phyloP scores from a whole-genome alignment of 805 yeast genomes.

The Cyberlindnera galapagoensis region DNA sequence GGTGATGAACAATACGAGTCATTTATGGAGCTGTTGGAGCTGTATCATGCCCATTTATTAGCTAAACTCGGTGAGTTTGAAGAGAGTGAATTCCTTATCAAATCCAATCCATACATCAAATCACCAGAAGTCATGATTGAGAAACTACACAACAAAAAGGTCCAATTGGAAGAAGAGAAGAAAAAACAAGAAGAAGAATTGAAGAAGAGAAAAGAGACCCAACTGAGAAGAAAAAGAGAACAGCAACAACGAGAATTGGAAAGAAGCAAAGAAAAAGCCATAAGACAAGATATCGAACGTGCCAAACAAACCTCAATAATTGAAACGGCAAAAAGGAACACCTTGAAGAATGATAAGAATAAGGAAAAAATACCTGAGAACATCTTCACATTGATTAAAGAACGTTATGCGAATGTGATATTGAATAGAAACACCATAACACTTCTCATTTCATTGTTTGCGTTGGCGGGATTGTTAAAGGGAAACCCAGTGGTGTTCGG shows the following conservation, averaged over 20 bases:
- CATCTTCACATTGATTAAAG: conserved; percentile 9
- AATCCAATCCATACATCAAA: conserved; percentile 13
- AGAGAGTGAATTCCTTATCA: conserved; percentile 19
- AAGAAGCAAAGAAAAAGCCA: conserved; percentile 6
- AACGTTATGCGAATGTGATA: too few relatives aligned
- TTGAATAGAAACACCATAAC: conserved; percentile 6
- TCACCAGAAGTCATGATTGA: conserved; percentile 11
- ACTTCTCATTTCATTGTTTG: conserved; percentile 12
- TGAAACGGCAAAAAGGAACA: conserved; percentile 3
- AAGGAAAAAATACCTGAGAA: neutral
- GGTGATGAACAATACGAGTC: conserved; percentile 3
- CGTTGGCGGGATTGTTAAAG: conserved; percentile 10
- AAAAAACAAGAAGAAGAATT: conserved; percentile 7
- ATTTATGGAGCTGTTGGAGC: conserved; percentile 18
- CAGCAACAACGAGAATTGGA: conserved; percentile 6
- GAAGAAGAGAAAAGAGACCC: conserved; percentile 9
- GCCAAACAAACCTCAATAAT: conserved; percentile 8
- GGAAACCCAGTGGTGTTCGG: conserved; percentile 9
- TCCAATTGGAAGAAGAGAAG: conserved; percentile 9
- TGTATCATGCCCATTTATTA: conserved; percentile 19
- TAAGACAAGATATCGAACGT: conserved; percentile 7
- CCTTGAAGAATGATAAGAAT: conserved; percentile 1
- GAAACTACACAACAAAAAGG: conserved; percentile 8
- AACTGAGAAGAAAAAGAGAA: conserved; percentile 13
- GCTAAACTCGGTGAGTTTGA: conserved; percentile 15